A percentile compares a stretch with the other conserved stretches of the same genome.
Evolutionary conservation across 352 stramenopile genomes (phyloP).

Genomic region (Globisporangium middletonii): DNA sequence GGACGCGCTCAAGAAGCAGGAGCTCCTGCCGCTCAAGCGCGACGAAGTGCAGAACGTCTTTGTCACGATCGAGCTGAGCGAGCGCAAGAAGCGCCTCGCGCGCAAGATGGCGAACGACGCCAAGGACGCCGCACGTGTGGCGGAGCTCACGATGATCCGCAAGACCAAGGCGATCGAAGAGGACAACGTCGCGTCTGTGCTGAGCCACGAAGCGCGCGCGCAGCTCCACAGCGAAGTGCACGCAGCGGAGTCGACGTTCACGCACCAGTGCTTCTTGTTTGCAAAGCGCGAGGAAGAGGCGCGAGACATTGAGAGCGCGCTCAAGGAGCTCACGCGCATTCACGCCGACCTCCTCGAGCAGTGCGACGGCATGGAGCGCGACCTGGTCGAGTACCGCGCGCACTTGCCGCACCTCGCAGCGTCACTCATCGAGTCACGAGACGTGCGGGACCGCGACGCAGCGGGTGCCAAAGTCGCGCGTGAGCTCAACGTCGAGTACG

Average conservation of each 20-base stretch:
- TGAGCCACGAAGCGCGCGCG: conserved; percentile 35
- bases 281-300: conserved; percentile 69
- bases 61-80: conserved; percentile 59
- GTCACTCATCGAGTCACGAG: conserved; percentile 21
- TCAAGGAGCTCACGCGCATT: conserved; percentile 62
- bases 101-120: conserved; percentile 38
- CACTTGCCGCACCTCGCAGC: conserved; percentile 49
- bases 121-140: conserved; percentile 34
- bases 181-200: conserved; percentile 28
- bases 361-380: conserved; percentile 48
- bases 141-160: conserved; percentile 46
- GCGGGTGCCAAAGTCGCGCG: conserved; percentile 43
- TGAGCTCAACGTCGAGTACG: conserved; percentile 63
- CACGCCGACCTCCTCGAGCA: conserved; percentile 60
- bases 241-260: conserved; percentile 39
- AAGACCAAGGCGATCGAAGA: conserved; percentile 39
- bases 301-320: conserved; percentile 49
- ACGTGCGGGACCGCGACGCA: conserved; percentile 27
- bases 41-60: conserved; percentile 67
- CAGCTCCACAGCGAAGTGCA: conserved; percentile 35
- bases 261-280: conserved; percentile 58
- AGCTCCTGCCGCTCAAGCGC: conserved; percentile 45
- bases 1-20: conserved; percentile 61
- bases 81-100: conserved; percentile 58
- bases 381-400: conserved; percentile 43